Evolutionary conservation across 2,329 filamentous ascomycete species (phyloP).

Genomic region (Beauveria sp.): DNA sequence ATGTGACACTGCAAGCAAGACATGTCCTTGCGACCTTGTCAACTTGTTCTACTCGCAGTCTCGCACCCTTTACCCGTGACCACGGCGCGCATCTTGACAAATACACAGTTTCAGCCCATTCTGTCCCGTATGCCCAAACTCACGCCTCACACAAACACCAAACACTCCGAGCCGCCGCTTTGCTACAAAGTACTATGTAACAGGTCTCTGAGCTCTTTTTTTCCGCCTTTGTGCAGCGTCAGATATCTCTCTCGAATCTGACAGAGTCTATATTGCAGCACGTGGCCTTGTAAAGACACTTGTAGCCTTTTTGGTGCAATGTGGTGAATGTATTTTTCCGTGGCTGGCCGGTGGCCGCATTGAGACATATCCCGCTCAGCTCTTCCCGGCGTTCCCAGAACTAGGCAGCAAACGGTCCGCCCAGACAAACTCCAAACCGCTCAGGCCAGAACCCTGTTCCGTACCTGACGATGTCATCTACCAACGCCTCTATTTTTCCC

Average conservation of each 20-base stretch:
- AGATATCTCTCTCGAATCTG: not conserved
- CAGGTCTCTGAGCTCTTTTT: not conserved
- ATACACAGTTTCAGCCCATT: not conserved
- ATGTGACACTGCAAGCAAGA: not conserved
- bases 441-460: not conserved
- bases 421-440: not conserved
- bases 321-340: not conserved
- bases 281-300: too few species aligned
- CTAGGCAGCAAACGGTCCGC: conserved; percentile 3
- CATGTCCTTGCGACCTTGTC: not conserved
- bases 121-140: not conserved
- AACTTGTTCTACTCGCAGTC: too few species aligned
- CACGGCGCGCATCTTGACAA: not conserved
- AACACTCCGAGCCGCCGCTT: not conserved
- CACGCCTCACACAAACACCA: not conserved
- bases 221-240: not conserved
- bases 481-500: not conserved
- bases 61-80: not conserved
- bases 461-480: not conserved
- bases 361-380: too few species aligned
- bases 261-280: too few species aligned
- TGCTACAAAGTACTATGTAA: not conserved
- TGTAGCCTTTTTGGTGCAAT: not conserved
- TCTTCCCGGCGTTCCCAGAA: not conserved
- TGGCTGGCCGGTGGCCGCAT: too few species aligned